phyloP scores from a whole-genome alignment of 208 protist species.

The Leishmania gerbilli region DNA sequence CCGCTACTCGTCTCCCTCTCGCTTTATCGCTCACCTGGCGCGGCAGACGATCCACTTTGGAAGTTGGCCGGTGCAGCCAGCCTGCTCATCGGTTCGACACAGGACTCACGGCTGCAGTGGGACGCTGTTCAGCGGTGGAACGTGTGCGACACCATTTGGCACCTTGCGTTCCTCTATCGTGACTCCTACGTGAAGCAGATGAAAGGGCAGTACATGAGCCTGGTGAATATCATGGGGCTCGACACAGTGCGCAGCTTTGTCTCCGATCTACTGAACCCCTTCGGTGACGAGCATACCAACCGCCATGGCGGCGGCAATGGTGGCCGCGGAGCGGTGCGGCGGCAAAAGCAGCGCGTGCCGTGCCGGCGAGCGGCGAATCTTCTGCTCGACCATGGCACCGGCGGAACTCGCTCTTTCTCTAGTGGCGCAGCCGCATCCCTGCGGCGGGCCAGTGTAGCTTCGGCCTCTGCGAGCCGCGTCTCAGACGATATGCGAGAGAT shows the following conservation, averaged over 20 bases:
- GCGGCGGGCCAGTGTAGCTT: not conserved
- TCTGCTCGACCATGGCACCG: not conserved
- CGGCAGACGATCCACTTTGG: slow-evolving; percentile 74
- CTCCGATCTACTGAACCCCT: slow-evolving; percentile 56
- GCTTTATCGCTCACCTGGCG: slow-evolving; percentile 73
- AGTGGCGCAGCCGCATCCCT: not conserved
- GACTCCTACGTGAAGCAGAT: slow-evolving; percentile 64
- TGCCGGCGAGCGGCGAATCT: slow-evolving; percentile 27
- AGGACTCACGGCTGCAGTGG: slow-evolving; percentile 73
- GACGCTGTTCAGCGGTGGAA: slow-evolving; percentile 51
- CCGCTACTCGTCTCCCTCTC: slow-evolving; percentile 71
- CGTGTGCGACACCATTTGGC: slow-evolving; percentile 71
- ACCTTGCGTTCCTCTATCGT: slow-evolving; percentile 63
- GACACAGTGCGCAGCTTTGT: slow-evolving; percentile 77
- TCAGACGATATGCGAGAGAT: not conserved
- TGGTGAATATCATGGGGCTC: slow-evolving; percentile 74
- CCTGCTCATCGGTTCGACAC: slow-evolving; percentile 69
- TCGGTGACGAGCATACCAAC: slow-evolving; percentile 17
- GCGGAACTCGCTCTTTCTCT: not conserved
- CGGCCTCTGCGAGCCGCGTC: not conserved
- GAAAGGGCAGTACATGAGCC: slow-evolving; percentile 65
- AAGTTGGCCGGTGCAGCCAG: slow-evolving; percentile 59
- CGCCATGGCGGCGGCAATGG: not conserved
- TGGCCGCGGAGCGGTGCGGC: slow-evolving; percentile 9
- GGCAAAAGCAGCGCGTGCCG: slow-evolving; percentile 46